phyloP scores from a whole-genome alignment of 805 yeast genomes.

The Yarrowia deformans region DNA sequence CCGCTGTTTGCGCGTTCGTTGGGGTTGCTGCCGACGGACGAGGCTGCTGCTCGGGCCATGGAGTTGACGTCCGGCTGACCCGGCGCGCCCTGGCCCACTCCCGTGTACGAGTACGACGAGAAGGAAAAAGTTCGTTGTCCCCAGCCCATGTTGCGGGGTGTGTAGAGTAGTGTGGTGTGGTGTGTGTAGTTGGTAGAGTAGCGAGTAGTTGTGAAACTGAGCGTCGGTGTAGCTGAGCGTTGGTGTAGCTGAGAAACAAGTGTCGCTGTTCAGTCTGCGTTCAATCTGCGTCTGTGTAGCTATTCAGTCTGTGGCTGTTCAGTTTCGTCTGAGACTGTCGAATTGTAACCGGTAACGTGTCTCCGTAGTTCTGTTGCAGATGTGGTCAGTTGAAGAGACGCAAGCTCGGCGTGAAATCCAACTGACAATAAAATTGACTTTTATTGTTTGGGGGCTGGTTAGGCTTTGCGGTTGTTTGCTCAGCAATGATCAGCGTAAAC shows the following conservation, averaged over 20 bases:
- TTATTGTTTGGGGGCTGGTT: slow-evolving; percentile 39
- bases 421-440: slow-evolving; percentile 33
- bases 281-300: no score
- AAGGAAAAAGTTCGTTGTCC: slow-evolving; percentile 39
- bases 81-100: slow-evolving; percentile 47
- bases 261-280: no score
- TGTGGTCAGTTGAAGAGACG: no score
- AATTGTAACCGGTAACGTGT: no score
- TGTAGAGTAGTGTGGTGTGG: not conserved
- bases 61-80: slow-evolving; percentile 48
- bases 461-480: slow-evolving; percentile 36
- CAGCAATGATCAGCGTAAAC: slow-evolving; percentile 27
- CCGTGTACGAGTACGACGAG: slow-evolving; percentile 46
- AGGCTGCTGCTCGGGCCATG: slow-evolving; percentile 70
- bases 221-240: not conserved
- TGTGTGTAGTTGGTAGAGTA: not conserved
- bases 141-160: slow-evolving; percentile 37
- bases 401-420: slow-evolving; percentile 4
- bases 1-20: slow-evolving; percentile 39
- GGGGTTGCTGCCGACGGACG: slow-evolving; percentile 47
- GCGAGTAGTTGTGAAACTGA: not conserved
- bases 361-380: no score
- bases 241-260: no score
- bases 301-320: not conserved
- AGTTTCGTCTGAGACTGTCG: not conserved